These are phyloP conservation scores for Magnolia officinalis DNA, from an alignment of 164 flowering plant genomes.

Conservation along the genomic window DNA sequence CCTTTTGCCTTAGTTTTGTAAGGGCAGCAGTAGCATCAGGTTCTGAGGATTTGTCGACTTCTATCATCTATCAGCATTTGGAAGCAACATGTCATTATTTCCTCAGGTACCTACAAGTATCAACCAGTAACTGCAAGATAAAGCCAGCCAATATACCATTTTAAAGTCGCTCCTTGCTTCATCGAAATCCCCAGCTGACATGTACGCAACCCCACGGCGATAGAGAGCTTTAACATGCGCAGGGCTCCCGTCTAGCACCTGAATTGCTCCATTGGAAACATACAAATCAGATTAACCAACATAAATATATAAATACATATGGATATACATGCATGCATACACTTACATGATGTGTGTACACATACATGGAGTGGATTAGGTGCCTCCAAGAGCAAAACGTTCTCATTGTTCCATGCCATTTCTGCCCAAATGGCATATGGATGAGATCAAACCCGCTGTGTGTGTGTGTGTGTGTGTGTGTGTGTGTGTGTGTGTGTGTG, in stretches of 20 bases:
- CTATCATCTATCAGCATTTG: slow-evolving; percentile 54
- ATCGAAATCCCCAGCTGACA: slow-evolving; percentile 85
- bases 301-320: background rate
- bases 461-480: too few relatives aligned
- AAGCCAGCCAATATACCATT: slow-evolving; percentile 38
- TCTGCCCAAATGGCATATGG: background rate
- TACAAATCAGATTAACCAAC: background rate
- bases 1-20: slow-evolving; percentile 61
- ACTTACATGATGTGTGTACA: background rate
- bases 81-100: slow-evolving; percentile 1
- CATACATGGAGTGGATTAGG: background rate
- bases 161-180: slow-evolving; percentile 83
- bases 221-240: slow-evolving; percentile 85
- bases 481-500: too few relatives aligned
- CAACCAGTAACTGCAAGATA: background rate
- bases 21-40: slow-evolving; percentile 87
- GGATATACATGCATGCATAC: background rate
- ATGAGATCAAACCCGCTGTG: too few relatives aligned
- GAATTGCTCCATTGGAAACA: slow-evolving; percentile 15
- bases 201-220: slow-evolving; percentile 96
- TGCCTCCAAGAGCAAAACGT: background rate
- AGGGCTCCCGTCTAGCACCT: slow-evolving; percentile 90
- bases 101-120: background rate
- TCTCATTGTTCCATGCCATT: background rate
- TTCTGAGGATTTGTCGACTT: slow-evolving; percentile 75